phyloP scores from a whole-genome alignment of 495 filamentous ascomycete genomes.

The Podospora tetraspora region DNA sequence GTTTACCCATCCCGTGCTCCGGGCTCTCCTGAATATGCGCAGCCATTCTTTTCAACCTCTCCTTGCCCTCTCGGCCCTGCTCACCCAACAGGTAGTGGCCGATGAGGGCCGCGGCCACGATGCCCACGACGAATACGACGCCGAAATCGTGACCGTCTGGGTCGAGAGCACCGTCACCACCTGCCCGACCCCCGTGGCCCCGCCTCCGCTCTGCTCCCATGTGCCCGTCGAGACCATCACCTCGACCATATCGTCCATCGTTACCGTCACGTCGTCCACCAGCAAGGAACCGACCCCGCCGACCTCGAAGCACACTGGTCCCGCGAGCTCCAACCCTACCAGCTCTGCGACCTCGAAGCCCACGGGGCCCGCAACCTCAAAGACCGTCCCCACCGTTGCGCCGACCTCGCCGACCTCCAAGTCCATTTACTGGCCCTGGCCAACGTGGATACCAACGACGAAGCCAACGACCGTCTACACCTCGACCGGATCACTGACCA shows the following conservation, averaged over 20 bases:
- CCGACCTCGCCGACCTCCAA: not conserved
- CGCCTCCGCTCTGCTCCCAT: constrained; percentile 18
- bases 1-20: not conserved
- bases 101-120: constrained; percentile 3
- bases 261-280: not conserved
- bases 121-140: constrained; percentile 5
- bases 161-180: constrained; percentile 23
- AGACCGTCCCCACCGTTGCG: not conserved
- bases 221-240: not conserved
- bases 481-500: not conserved
- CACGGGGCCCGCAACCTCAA: not conserved
- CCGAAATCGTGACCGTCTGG: constrained; percentile 18
- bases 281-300: no score
- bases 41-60: constrained; percentile 11
- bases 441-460: not conserved
- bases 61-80: constrained; percentile 18
- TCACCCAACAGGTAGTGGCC: constrained; percentile 13
- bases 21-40: constrained; percentile 11
- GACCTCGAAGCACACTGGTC: not conserved
- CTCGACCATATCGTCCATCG: not conserved
- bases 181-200: constrained; percentile 18
- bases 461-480: not conserved
- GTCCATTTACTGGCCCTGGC: not conserved
- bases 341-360: not conserved
- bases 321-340: not conserved